Evolutionary conservation across 2,329 filamentous ascomycete genomes (phyloP).

Genomic region (Neofusicoccum parvum): DNA sequence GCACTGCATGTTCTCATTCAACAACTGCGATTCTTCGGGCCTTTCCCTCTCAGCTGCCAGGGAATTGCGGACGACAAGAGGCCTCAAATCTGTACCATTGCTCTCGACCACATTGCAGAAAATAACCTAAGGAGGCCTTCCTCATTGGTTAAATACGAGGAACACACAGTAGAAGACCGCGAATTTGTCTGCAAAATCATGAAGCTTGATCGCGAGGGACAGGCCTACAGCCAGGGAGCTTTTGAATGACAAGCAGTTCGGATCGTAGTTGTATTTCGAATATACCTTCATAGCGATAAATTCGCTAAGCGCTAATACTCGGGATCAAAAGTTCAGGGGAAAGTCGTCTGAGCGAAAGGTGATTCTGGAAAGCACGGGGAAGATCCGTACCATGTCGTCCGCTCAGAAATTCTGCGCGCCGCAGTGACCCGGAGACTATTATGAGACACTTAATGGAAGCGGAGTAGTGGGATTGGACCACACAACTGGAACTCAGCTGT

Average conservation of each 20-base stretch:
- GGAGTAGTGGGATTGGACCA: no score
- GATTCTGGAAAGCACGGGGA: no score
- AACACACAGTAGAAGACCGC: slow-evolving; percentile 27
- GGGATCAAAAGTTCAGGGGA: no score
- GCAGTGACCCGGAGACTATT: no score
- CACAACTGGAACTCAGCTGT: no score
- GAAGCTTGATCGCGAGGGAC: slow-evolving; percentile 47
- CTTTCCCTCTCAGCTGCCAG: not conserved
- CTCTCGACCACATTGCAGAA: no score
- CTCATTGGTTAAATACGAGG: slow-evolving; percentile 27
- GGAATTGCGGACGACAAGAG: not conserved
- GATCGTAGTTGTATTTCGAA: not conserved
- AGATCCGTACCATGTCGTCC: no score
- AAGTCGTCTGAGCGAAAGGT: no score
- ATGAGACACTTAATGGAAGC: no score
- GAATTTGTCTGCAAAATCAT: slow-evolving; percentile 46
- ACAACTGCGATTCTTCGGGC: not conserved
- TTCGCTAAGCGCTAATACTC: no score
- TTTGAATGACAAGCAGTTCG: slow-evolving; percentile 43
- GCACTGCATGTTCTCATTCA: not conserved
- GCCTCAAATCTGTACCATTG: not conserved
- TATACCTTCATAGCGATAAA: no score
- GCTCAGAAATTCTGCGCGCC: no score
- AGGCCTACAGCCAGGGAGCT: slow-evolving; percentile 43
- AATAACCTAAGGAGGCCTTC: not conserved